phyloP scores from a whole-genome alignment of 306 rosid genomes.

The Fragaria nilgerrensis region DNA sequence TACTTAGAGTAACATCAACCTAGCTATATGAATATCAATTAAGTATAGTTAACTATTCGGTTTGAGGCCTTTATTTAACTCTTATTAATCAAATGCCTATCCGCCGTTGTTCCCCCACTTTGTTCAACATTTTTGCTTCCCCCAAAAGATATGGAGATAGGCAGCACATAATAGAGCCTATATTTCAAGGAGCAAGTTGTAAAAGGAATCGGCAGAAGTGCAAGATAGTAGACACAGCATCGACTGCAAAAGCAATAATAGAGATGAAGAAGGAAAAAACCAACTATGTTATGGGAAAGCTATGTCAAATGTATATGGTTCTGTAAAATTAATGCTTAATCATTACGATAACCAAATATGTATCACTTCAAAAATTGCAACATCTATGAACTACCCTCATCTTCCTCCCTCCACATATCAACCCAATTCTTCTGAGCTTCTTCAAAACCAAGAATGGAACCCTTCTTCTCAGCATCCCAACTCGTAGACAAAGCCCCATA shows the following conservation, averaged over 20 bases:
- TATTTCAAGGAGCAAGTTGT: neutral
- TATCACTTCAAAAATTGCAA: neutral
- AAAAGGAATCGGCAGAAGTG: neutral
- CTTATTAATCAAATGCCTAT: too few relatives aligned
- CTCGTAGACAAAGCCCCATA: constrained; percentile 76
- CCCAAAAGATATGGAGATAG: neutral
- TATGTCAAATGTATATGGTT: neutral
- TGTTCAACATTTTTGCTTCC: neutral
- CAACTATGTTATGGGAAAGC: neutral
- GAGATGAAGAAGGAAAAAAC: neutral
- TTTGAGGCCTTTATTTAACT: too few relatives aligned
- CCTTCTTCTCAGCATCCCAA: constrained; percentile 66
- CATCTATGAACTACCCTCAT: constrained; percentile 13
- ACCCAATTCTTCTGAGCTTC: constrained; percentile 66
- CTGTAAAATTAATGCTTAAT: neutral
- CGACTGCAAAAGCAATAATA: neutral
- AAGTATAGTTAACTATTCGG: neutral
- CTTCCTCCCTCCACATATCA: constrained; percentile 87
- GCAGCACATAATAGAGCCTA: neutral
- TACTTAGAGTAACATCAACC: neutral
- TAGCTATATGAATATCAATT: neutral
- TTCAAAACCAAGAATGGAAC: constrained; percentile 67
- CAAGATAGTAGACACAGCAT: neutral
- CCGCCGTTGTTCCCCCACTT: neutral
- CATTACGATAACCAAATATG: neutral